phyloP scores from a whole-genome alignment of 202 grass and related monocot genomes.

The Schoenoplectus triqueter region DNA sequence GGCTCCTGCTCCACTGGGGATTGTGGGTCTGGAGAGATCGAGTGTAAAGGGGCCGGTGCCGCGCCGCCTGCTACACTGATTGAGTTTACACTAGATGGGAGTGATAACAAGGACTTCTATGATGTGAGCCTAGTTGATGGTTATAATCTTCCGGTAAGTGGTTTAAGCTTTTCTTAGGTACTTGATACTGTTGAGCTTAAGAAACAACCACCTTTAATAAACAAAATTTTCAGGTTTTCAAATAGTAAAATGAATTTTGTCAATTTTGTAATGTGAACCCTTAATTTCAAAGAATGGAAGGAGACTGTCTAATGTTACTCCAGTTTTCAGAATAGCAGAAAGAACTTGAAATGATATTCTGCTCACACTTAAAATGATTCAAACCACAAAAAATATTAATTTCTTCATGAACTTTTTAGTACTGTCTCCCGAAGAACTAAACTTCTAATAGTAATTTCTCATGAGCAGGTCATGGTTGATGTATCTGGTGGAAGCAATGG shows the following conservation, averaged over 20 bases:
- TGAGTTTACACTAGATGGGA: conserved; percentile 76
- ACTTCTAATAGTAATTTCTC: neutral
- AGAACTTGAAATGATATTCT: neutral
- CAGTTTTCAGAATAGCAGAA: neutral
- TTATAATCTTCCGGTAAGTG: conserved; percentile 58
- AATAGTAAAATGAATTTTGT: neutral
- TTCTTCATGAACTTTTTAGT: neutral
- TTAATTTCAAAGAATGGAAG: neutral
- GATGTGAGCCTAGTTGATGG: conserved; percentile 97
- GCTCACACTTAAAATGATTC: neutral
- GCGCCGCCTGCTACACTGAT: conserved; percentile 75
- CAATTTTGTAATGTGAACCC: neutral
- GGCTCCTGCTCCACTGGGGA: conserved; percentile 85
- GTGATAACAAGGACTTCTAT: conserved; percentile 68
- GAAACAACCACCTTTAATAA: conserved; percentile 9
- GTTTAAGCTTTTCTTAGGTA: neutral
- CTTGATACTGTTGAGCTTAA: neutral
- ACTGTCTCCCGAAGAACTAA: neutral
- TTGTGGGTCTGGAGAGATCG: conserved; percentile 77
- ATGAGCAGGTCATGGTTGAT: conserved; percentile 51
- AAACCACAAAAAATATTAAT: neutral
- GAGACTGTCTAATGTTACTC: neutral
- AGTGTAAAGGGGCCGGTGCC: conserved; percentile 73
- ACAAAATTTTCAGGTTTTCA: neutral
- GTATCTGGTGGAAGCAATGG: conserved; percentile 44